Evolutionary conservation across 257 asterid genomes (phyloP), one percentile per base, ranked within the genome.

Genomic region (Solanum pennellii): DNA sequence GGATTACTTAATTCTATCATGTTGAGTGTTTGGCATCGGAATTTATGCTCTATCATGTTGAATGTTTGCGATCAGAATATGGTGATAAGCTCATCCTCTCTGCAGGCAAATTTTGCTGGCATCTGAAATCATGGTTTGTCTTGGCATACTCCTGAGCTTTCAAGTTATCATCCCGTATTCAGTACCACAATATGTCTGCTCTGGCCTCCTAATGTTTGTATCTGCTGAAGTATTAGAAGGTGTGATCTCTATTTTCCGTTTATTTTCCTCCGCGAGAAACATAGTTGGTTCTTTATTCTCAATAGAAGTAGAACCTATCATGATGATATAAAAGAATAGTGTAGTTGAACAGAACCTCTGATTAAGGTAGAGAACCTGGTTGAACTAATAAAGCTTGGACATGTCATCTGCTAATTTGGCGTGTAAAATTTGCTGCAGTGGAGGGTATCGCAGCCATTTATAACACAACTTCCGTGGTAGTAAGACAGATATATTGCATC

Each of bases 181-280:
- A 0, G 94, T 90, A 60, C 95, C 95, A 7, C 98, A 94, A 83
- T 95, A 95, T 13, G 92, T 95, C 42, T 77, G 91, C 83, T 95
- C 97, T 35, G 98, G 95, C 56, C 89, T 95, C 62, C 87, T 95
- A 33, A 91, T 95, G 62, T 95, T 95, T 44, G 98, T 95, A 31
- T 94, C 96, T 5, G 98, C 98, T 87, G 97, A 93, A 93, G 98
- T 95, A 88, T 91, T 95, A n/a, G 98, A 95, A 93, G 97, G 98
- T 93, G 35, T 56, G 80, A 71, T 68, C 83, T 29, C 71, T 47
- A 47, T 49, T 80, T 60, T 68, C 25, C 11, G 18, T 52, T 85
- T 29, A 42, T 68, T 69, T 85, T 45, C 66, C 77, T 80, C 68
- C 84, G 3, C 29, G 85, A 80, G 45, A 80, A 80, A 49, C 44